Evolutionary conservation across 176 grass and related monocot genomes (phyloP).

Genomic region (Olyra latifolia): DNA sequence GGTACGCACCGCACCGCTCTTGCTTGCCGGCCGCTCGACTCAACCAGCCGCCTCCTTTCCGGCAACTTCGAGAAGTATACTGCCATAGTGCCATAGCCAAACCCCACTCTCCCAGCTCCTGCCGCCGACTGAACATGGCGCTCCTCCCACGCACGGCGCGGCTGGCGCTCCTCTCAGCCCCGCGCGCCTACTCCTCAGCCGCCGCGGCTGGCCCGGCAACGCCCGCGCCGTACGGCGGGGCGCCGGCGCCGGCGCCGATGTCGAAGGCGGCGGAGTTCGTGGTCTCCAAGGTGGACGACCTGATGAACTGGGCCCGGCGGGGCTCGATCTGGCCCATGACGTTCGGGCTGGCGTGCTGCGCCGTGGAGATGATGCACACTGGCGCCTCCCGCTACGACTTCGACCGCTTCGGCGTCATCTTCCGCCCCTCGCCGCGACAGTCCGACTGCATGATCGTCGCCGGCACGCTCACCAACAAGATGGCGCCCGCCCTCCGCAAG

Average conservation of each 20-base stretch:
- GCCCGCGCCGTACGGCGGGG: background rate
- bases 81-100: background rate
- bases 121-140: slow-evolving; percentile 32
- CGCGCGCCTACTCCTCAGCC: slow-evolving; percentile 35
- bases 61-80: background rate
- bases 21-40: no score
- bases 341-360: slow-evolving; percentile 62
- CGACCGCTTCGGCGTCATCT: slow-evolving; percentile 60
- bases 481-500: slow-evolving; percentile 67
- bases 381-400: slow-evolving; percentile 64
- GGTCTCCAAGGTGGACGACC: slow-evolving; percentile 65
- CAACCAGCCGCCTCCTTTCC: no score
- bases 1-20: background rate
- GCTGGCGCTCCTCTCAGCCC: slow-evolving; percentile 40
- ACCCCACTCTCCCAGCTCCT: background rate
- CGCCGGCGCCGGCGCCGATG: slow-evolving; percentile 5
- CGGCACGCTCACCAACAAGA: slow-evolving; percentile 65
- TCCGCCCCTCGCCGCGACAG: slow-evolving; percentile 55
- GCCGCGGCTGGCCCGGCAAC: slow-evolving; percentile 10
- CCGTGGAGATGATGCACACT: slow-evolving; percentile 65
- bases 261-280: slow-evolving; percentile 62
- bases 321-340: slow-evolving; percentile 64
- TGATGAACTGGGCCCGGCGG: slow-evolving; percentile 59
- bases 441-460: slow-evolving; percentile 69
- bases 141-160: slow-evolving; percentile 61